Conservation (phyloP, 139 green algal species). For the Ostreobium quekettii region DNA sequence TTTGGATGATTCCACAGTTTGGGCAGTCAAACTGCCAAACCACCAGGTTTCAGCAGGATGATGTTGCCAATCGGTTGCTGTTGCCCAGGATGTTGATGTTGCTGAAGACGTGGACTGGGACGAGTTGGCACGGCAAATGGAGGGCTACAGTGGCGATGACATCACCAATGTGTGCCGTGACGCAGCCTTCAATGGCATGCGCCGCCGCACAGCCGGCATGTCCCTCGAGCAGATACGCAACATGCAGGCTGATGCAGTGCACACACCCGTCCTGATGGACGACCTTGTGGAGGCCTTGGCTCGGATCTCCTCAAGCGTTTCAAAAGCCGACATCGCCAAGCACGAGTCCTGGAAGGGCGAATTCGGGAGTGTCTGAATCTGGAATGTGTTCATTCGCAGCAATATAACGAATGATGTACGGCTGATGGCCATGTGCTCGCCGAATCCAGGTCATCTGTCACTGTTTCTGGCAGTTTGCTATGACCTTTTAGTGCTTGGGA, state of each 20-base stretch:
- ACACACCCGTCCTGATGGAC: conserved; percentile 34
- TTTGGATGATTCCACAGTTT: no score
- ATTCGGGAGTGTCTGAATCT: no score
- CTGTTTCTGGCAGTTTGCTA: no score
- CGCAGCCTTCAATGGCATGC: conserved; percentile 85
- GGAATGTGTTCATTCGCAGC: no score
- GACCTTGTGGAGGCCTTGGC: conserved; percentile 58
- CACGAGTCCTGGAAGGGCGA: conserved; percentile 69
- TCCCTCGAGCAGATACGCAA: conserved; percentile 45
- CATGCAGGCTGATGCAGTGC: conserved; percentile 26
- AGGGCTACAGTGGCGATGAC: conserved; percentile 85
- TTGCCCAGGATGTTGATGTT: conserved; percentile 48
- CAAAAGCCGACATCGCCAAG: conserved; percentile 60
- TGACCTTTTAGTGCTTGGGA: no score
- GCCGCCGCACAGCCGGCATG: conserved; percentile 67
- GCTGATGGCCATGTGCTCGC: no score
- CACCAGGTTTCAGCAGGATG: no score
- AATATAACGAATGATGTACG: no score
- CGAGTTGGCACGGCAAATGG: conserved; percentile 44
- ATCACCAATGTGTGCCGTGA: conserved; percentile 86
- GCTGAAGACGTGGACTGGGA: conserved; percentile 59
- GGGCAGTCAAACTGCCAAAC: no score
- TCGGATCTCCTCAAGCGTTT: conserved; percentile 74
- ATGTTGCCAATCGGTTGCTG: no score
- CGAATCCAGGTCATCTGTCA: no score